Conservation (phyloP, 306 rosid species). For the Cucurbita moschata region DNA sequence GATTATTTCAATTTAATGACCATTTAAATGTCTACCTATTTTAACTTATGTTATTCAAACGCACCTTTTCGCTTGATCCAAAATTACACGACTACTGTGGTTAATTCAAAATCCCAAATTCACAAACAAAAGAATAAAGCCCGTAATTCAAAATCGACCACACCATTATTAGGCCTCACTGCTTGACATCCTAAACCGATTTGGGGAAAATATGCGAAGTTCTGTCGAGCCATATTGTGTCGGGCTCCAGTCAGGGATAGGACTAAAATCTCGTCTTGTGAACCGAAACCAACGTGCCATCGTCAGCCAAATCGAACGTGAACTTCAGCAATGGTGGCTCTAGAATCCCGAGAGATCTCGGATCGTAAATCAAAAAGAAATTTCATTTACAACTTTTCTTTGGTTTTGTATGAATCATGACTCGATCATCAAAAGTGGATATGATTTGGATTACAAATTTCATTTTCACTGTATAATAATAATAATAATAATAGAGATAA, state of each 20-base stretch:
- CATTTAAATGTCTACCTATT: no score
- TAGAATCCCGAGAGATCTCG: slow-evolving; percentile 37
- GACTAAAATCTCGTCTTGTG: slow-evolving; percentile 56
- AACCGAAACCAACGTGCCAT: slow-evolving; percentile 59
- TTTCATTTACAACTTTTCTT: no score
- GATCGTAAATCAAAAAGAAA: slow-evolving; percentile 31
- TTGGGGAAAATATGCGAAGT: slow-evolving; percentile 47
- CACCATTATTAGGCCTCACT: no score
- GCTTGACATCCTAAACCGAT: slow-evolving; percentile 56
- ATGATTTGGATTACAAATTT: not conserved
- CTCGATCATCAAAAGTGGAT: not conserved
- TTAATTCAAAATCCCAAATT: no score
- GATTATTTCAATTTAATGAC: no score
- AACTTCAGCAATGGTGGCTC: slow-evolving; percentile 35
- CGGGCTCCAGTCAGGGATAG: slow-evolving; percentile 67
- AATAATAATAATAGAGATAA: not conserved
- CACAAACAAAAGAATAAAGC: not conserved
- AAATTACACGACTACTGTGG: no score
- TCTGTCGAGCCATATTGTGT: slow-evolving; percentile 55
- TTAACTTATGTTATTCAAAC: no score
- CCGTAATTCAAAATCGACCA: not conserved
- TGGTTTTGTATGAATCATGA: not conserved
- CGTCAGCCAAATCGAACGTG: slow-evolving; percentile 68
- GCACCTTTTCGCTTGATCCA: no score
- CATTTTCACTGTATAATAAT: no score